Evolutionary conservation across 1,284 basidiomycete species (phyloP).

Genomic region (Caloboletus inedulis): DNA sequence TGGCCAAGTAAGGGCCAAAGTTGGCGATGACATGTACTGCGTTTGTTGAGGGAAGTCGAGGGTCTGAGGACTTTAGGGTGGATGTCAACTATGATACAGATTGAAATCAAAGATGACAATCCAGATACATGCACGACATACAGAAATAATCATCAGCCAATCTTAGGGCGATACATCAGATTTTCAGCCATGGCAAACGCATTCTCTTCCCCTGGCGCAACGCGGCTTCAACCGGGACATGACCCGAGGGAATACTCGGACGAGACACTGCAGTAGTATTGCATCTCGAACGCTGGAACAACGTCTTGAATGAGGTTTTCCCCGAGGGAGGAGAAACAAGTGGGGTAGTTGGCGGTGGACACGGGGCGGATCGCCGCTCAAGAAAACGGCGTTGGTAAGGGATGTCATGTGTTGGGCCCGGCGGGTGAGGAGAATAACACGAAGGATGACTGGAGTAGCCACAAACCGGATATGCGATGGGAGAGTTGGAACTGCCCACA

Average conservation of each 20-base stretch:
- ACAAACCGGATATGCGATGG: slow-evolving; percentile 29
- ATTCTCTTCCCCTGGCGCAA: slow-evolving; percentile 31
- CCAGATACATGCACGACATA: slow-evolving; percentile 29
- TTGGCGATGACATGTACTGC: not conserved
- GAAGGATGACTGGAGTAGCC: slow-evolving; percentile 30
- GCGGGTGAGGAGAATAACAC: slow-evolving; percentile 1
- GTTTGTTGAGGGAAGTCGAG: not conserved
- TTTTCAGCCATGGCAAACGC: slow-evolving; percentile 33
- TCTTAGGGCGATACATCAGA: slow-evolving; percentile 22
- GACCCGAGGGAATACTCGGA: slow-evolving; percentile 17
- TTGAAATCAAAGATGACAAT: slow-evolving; percentile 13
- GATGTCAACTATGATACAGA: slow-evolving; percentile 10
- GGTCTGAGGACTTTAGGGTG: not conserved
- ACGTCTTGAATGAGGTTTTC: slow-evolving; percentile 25
- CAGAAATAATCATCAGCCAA: slow-evolving; percentile 10
- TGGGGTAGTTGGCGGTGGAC: slow-evolving; percentile 10
- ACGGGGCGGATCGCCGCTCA: slow-evolving; percentile 22
- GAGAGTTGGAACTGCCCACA: slow-evolving; percentile 32
- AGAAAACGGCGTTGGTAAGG: slow-evolving; percentile 8
- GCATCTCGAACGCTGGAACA: slow-evolving; percentile 32
- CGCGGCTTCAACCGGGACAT: slow-evolving; percentile 22
- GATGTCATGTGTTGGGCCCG: slow-evolving; percentile 5
- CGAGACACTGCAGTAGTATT: slow-evolving; percentile 18
- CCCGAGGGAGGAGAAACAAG: slow-evolving; percentile 15
- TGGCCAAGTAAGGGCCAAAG: not conserved